Evolutionary conservation across 345 rosid species (phyloP).

Genomic region (Xanthoceras sorbifolium): DNA sequence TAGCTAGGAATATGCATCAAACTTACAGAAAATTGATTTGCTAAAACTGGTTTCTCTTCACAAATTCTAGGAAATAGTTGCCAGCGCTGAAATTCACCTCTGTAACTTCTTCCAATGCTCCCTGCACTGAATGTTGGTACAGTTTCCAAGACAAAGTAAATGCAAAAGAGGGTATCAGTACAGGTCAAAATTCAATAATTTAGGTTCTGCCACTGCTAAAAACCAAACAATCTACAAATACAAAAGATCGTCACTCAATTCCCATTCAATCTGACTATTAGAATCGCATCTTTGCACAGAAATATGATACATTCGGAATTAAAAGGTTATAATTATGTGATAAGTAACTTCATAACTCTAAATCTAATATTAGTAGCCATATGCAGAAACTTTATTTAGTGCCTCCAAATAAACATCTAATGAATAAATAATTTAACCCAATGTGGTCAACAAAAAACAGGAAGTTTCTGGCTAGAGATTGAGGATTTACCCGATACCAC

Average conservation of each 20-base stretch:
- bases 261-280: too few relatives aligned
- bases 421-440: not conserved
- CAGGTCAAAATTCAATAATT: not conserved
- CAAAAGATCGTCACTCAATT: not conserved
- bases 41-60: slow-evolving; percentile 73
- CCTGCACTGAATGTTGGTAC: slow-evolving; percentile 54
- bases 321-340: not conserved
- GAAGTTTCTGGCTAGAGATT: not conserved
- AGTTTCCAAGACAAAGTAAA: not conserved
- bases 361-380: not conserved
- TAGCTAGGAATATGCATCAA: slow-evolving; percentile 12
- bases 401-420: not conserved
- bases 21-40: slow-evolving; percentile 98
- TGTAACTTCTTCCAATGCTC: slow-evolving; percentile 88
- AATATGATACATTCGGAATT: too few relatives aligned
- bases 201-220: not conserved
- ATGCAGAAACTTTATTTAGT: not conserved
- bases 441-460: not conserved
- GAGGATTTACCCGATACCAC: slow-evolving; percentile 75
- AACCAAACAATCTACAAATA: not conserved
- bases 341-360: not conserved
- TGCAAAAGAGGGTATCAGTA: not conserved
- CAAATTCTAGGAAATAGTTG: slow-evolving; percentile 75
- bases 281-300: too few relatives aligned
- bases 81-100: slow-evolving; percentile 90